Base-by-base conservation (phyloP, 2,329 filamentous ascomycete species). In the Penicillium sumatraense region DNA sequence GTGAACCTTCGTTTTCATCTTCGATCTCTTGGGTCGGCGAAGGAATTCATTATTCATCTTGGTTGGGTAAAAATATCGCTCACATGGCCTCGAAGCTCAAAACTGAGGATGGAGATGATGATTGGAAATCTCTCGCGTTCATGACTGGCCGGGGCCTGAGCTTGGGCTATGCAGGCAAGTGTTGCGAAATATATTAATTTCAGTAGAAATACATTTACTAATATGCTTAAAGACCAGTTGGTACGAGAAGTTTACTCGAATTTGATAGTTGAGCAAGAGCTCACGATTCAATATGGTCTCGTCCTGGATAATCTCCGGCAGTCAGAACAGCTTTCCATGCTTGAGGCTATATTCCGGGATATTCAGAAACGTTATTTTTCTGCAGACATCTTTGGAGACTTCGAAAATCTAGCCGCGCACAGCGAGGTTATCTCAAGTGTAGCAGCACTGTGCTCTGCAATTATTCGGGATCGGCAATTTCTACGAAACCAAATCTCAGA, bases 91-190 rank as follows among this genome's bases (percentile, higher is more conserved):
- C 68, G 69, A 26, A 68, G 61, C 23, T 87, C 73, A 78, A 73
- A 66, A n/a, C n/a, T n/a, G 40, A 70, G 5, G 54, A 64, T 11
- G 62, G 73, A 60, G 42, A 62, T 52, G 52, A 71, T 59, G 27
- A 59, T 53, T 63, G 72, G 70, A 61, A 73, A 47, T 72, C 68
- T 41, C 57, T 75, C 24, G 72, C 76, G 36, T 77, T 80, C 42
- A 63, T 87, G 6, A 73, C 78, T 18, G 78, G 83, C 3, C 87
- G 88, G 58, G 80, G 85, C 1, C 75, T 93, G 55, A 87, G 83
- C 26, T 72, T 96, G 26, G 91, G 90, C 2, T 91, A 95, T 72
- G 78, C 82, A 50, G 88, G 90, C 89, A 79, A 68, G 33, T 26
- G 11, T 47, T 18, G 2, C 13, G 2, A 10, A 6, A 41, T 2